Evolutionary conservation across 2,329 filamentous ascomycete species (phyloP), one percentile per base, ranked within the genome.

Genomic region (Myotisia sp.): DNA sequence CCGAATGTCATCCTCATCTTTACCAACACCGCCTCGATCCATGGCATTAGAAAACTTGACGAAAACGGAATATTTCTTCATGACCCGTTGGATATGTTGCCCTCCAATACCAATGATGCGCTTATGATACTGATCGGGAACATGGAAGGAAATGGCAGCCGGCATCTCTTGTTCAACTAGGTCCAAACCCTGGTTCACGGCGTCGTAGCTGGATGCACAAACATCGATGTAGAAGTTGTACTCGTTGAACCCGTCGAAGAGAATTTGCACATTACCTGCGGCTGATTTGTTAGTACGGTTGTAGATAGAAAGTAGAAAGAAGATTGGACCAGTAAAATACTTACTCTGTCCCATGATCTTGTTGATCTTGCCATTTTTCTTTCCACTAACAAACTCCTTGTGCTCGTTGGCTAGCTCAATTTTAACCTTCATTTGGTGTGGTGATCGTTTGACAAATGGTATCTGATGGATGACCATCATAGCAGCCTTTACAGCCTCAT

Each of bases 141-240:
- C 90, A 52, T 98, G 90, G 68, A 98, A 98, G 0, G 90, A 95
- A 52, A 98, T 95, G 6, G 90, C 93, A 20, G 90, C 90, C 26
- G 90, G 90, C 86, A 98, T 95, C 61, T 98, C 90, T 60, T 95
- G 86, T 56, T 98, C 90, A 12, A 98, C 90, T 38, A 98, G 71
- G 44, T 80, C 78, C 41, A 98, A 65, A 2, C 90, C 90, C 48
- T 86, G 82, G 64, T 90, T 93, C 60, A 90, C 90, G 2, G 86
- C 85, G 44, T 94, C 86, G 55, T 94, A 95, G 47, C 82, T 80
- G 36, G 77, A 77, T 29, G 83, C 86, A 53, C 90, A 86, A 37
- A 98, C 87, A 53, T 98, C 90, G 45, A 98, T 98, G 60, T 95
- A 93, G 67, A 98, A 98, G 60, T 98, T 95, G 70, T 95, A 98